A percentile compares a stretch with the other conserved stretches of the same genome.
phyloP scores from a whole-genome alignment of 129 eudicot genomes.

The carrot (Daucus carota) region DNA sequence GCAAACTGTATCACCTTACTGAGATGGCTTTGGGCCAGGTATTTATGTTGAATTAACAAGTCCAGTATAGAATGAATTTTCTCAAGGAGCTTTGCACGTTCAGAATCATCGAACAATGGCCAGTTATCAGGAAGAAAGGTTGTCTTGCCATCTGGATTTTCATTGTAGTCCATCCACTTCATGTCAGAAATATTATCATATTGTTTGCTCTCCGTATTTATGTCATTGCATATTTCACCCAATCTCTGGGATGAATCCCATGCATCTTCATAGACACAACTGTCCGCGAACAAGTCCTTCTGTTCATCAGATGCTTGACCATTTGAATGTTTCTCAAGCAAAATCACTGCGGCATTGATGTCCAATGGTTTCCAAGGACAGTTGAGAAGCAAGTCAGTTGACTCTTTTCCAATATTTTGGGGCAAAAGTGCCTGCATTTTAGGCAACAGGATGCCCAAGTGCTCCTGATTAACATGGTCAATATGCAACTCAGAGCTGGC shows the following conservation, averaged over 20 bases:
- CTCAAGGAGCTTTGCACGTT: constrained; percentile 82
- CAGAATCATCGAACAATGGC: constrained; percentile 76
- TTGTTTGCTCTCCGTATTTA: constrained; percentile 25
- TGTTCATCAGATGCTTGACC: constrained; percentile 25
- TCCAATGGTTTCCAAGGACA: constrained; percentile 85
- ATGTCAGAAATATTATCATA: constrained; percentile 29
- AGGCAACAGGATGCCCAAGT: constrained; percentile 55
- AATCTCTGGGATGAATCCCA: constrained; percentile 44
- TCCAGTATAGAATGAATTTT: constrained; percentile 51
- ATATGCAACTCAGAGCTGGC: constrained; percentile 41
- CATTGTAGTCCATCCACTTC: constrained; percentile 48
- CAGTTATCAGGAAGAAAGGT: constrained; percentile 49
- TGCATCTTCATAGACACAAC: constrained; percentile 43
- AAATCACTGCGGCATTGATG: constrained; percentile 52
- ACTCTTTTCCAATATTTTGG: constrained; percentile 53
- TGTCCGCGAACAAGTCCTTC: constrained; percentile 36
- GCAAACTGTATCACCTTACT: constrained; percentile 79
- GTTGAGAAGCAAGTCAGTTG: constrained; percentile 78
- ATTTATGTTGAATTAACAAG: constrained; percentile 56
- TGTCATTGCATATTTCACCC: constrained; percentile 37
- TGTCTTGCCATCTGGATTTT: constrained; percentile 32
- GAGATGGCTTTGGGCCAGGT: constrained; percentile 73
- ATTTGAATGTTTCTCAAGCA: constrained; percentile 47
- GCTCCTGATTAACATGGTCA: constrained; percentile 66
- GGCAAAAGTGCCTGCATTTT: constrained; percentile 65